Base-by-base conservation (phyloP, 306 rosid species). In the Rubus parviflorus region DNA sequence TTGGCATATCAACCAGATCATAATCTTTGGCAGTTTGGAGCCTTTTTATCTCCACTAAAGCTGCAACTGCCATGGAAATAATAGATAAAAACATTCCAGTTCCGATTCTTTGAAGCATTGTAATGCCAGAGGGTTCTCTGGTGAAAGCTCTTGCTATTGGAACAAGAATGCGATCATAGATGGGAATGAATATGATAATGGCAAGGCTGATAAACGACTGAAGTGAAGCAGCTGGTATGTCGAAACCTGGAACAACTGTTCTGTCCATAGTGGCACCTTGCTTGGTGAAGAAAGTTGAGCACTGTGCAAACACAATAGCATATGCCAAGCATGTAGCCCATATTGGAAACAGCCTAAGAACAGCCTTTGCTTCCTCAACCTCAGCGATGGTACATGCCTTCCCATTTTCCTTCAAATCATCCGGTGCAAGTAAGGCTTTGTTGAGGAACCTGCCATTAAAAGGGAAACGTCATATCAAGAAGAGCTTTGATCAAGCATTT, bases 61-160 rank as follows among this genome's bases (percentile, higher is more conserved):
- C 93, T 61, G 97, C 92, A 64, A 83, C 4, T 37, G 81, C 79
- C 78, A 89, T 78, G 45, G 78, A 70, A 19, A 84, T 13, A 25
- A 57, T 63, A 14, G 92, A 88, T 17, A 90, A 7, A 16, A 87
- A 65, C 81, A 88, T 84, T 68, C 97, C 95, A 0, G 71, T 84
- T 74, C 97, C 97, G 20, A 90, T 83, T 80, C 97, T 85, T 57
- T 88, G 97, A 6, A 90, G 85, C 88, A 83, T 81, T 47, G 96
- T 90, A 73, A 92, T 87, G 64, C 97, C 96, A 2, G 92, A 83
- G 38, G 88, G 89, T 74, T 54, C 79, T 16, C 85, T 74, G 0
- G 97, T 90, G 69, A 88, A 54, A 22, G 61, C 49, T 83, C 92
- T 85, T 12, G 90, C 79, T 1, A 75, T 42, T 3, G 96, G 93